Conservation (phyloP, 768 basidiomycete species). For the Serendipita sp. region DNA sequence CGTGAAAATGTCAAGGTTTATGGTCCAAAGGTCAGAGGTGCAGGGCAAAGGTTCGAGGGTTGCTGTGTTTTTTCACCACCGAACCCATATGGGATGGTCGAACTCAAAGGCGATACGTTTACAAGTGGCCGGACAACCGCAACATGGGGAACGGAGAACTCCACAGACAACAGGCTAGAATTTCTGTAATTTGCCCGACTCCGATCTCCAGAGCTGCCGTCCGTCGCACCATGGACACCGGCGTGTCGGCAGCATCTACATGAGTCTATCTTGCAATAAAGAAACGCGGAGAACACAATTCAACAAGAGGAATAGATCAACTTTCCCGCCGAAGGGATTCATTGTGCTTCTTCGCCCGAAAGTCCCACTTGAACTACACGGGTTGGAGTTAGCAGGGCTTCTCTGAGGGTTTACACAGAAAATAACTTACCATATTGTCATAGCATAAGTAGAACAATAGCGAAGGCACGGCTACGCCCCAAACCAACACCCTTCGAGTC, state of each 20-base stretch:
- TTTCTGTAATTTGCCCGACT: not conserved
- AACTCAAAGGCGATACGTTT: not conserved
- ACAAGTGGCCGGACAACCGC: not conserved
- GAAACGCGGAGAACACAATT: not conserved
- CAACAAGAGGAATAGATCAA: not conserved
- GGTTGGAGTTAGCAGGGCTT: not conserved
- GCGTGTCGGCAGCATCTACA: not conserved
- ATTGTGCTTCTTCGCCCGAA: not conserved
- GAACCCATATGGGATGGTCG: not conserved
- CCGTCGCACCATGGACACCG: not conserved
- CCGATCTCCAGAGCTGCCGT: not conserved
- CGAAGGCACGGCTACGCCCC: conserved; percentile 52
- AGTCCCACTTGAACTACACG: conserved; percentile 5
- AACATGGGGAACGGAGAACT: not conserved
- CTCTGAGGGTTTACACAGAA: not conserved
- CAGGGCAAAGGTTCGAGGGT: not conserved
- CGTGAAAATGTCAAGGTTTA: too few species aligned
- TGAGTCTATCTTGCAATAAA: not conserved
- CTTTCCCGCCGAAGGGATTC: not conserved
- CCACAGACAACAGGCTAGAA: not conserved
- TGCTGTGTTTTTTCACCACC: not conserved
- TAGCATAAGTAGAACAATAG: conserved; percentile 31
- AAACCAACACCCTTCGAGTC: conserved; percentile 38
- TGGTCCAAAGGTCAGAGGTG: not conserved
- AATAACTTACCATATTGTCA: not conserved